A percentile compares a stretch with the other conserved stretches of the same genome.
Evolutionary conservation across 2,329 filamentous ascomycete species (phyloP).

Genomic region (Fonsecaea monophora): DNA sequence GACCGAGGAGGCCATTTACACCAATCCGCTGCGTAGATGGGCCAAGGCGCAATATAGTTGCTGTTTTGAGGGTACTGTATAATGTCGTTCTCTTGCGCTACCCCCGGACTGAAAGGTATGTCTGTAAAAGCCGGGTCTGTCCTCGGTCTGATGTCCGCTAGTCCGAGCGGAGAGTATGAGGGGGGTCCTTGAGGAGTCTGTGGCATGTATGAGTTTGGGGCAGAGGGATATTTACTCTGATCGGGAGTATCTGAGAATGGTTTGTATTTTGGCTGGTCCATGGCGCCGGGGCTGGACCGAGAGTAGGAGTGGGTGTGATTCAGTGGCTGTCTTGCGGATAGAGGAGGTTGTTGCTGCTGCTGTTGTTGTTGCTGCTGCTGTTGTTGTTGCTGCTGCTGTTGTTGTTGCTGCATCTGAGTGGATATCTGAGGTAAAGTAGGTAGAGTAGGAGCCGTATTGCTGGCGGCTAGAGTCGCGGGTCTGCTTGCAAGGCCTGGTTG

Average conservation of each 20-base stretch:
- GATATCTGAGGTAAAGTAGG: conserved; percentile 62
- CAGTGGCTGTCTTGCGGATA: conserved; percentile 71
- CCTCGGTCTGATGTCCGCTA: conserved; percentile 88
- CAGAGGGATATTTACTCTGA: conserved; percentile 65
- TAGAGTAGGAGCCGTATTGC: conserved; percentile 64
- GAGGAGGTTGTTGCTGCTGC: conserved; percentile 49
- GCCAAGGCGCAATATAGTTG: conserved; percentile 93
- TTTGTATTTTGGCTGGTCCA: conserved; percentile 67
- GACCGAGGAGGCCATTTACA: conserved; percentile 92
- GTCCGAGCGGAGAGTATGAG: conserved; percentile 85
- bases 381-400: conserved; percentile 42
- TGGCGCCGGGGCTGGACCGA: conserved; percentile 77
- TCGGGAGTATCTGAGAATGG: conserved; percentile 69
- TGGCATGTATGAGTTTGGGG: conserved; percentile 53
- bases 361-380: conserved; percentile 44
- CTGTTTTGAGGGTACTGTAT: conserved; percentile 73
- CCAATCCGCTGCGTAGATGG: conserved; percentile 97
- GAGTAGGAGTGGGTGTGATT: conserved; percentile 77
- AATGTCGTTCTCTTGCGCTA: conserved; percentile 70
- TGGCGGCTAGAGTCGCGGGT: conserved; percentile 58
- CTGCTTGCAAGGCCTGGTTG: conserved; percentile 61
- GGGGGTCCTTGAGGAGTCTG: conserved; percentile 66
- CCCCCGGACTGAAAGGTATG: conserved; percentile 65
- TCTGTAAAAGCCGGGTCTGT: conserved; percentile 83
- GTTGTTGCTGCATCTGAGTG: conserved; percentile 49